These are phyloP conservation scores for Jaltomata sinuosa DNA, from an alignment of 257 asterid genomes.

Conservation along the genomic window DNA sequence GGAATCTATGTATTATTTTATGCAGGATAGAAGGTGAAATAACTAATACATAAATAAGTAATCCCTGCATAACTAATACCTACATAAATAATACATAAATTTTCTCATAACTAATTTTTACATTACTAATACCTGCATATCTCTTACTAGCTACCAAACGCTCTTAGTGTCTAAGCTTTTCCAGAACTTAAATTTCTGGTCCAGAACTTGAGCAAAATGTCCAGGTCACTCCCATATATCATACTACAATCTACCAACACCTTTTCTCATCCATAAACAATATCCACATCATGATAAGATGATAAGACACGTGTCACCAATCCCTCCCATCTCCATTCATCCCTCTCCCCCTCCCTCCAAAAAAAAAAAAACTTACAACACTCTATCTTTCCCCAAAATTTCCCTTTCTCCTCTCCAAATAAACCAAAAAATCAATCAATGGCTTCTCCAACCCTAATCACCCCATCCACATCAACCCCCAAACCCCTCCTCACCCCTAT, in stretches of 20 bases:
- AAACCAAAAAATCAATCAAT: conserved; percentile 11
- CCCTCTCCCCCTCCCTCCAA: no score
- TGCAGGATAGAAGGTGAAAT: no score
- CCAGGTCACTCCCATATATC: conserved; percentile 3
- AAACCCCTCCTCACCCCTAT: conserved; percentile 30
- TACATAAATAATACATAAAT: no score
- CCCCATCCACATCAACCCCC: conserved; percentile 40
- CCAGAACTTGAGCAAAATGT: neutral
- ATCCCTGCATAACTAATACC: no score
- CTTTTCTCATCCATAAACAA: conserved; percentile 15
- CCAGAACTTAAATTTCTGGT: neutral
- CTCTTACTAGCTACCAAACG: no score
- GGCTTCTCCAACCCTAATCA: conserved; percentile 61
- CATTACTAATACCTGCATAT: no score
- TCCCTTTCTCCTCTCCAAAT: neutral
- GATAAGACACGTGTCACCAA: conserved; percentile 76
- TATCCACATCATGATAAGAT: conserved; percentile 40
- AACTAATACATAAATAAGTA: no score
- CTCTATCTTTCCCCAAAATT: neutral
- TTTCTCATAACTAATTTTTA: no score
- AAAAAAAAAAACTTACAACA: neutral
- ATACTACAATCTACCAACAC: conserved; percentile 7
- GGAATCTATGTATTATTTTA: no score
- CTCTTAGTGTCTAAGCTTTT: no score
- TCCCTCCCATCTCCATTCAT: conserved; percentile 5